Evolutionary conservation across 1,139 yeast species (phyloP), one percentile per base, ranked within the genome.

Genomic region (Yarrowia galli): DNA sequence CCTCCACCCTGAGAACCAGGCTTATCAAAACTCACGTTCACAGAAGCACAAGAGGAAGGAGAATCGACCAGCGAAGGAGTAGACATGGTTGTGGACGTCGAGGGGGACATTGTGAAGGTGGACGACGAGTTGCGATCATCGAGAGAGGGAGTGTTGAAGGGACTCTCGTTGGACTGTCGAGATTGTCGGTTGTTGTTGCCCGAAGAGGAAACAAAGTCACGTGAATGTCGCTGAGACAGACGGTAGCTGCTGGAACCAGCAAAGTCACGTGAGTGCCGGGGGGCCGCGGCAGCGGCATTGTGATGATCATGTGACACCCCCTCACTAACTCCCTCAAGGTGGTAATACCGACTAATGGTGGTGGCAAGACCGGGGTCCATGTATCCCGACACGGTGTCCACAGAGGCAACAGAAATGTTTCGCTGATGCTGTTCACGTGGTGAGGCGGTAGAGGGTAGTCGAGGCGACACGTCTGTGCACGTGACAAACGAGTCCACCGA

Each of bases 21-120:
- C 40, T 40, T 56, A 1, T 53, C 60, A 3, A 22, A 53, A 10
- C 15, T 13, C 32, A 51, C 58, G n/a, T 51, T 51, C 20, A 53
- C 20, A 15, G 60, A 53, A 1, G 45, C 42, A 20, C 51, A 58
- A 5, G 66, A 46, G 5, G 46, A 36, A 0, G 66, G 66, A 0
- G 66, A 61, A 15, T 48, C 56, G n/a, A 48, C 56, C 38, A 61
- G 23, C 1, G 66, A 61, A 0, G 66, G 66, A 13, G 66, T 46
- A 13, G 56, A 46, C 66, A 61, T 48, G 45, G 64, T 56, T n/a
- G 63, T 56, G 10, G 48, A 56, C 2, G 63, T 43, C 16, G 66
- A 61, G 1, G 66, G 66, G 0, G 56, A 61, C 56, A 48, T 46
- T 15, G 46, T 40, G 38, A 61, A 61, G 18, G 66, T 61, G 13